Base-by-base conservation (phyloP, 805 yeast genomes). In the Candida orba region DNA sequence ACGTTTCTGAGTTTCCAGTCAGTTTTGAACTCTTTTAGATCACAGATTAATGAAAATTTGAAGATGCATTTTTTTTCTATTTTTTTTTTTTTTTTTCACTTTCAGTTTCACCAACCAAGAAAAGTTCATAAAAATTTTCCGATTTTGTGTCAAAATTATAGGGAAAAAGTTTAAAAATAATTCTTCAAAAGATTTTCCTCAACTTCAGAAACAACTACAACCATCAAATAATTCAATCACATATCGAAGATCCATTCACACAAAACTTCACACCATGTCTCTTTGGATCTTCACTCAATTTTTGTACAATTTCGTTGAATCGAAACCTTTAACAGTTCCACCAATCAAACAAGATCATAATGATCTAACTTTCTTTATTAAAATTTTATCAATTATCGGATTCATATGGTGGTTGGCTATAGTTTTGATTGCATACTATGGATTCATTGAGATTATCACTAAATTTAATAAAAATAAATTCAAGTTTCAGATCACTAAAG, bases 321-420 rank as follows among this genome's bases (percentile, higher is more conserved):
- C 34, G 8, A 31, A 6, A 7, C 18, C 9, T 15, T n/a, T 7
- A n/a, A 22, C 13, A 20, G 18, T 13, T 34, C 8, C 36, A 9
- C 6, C 14, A 3, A 17, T 18, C 8, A 12, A 18, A 8, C 12
- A 18, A 12, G 7, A 18, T 18, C 3, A 18, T 17, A 17, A 33
- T 18, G 25, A 20, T 34, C 4, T 34, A 7, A 13, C 8, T 20
- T 13, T 30, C 15, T 7, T 37, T 25, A 34, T 31, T 12, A 30
- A 22, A 10, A 4, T 43, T 0, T 14, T 56, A 4, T 45, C 60
- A 0, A 36, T 45, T 6, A 34, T 56, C 18, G 60, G 55, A 4
- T 34, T 56, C 18, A 39, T 52, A 4, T 58, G 62, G 62, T 58
- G 59, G 59, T 25, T 39, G 3, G 49, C 45, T 1, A 55, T 58